phyloP scores from a whole-genome alignment of 73 alveolate species.

The Halteria grandinella region DNA sequence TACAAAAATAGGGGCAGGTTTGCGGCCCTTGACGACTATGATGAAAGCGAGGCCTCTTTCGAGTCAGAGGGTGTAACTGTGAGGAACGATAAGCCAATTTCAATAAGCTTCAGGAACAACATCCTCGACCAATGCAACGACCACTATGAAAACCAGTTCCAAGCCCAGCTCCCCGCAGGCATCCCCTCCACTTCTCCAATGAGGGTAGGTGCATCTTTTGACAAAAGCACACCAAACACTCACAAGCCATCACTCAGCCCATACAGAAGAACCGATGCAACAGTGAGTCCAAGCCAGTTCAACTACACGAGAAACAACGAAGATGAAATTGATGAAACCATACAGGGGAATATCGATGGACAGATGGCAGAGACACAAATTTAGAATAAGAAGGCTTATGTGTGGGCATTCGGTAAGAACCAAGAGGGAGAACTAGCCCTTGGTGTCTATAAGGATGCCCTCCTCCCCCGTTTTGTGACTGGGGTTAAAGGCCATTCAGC shows the following conservation, averaged over 20 bases:
- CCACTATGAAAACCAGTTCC: constrained; percentile 17
- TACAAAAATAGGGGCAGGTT: not conserved
- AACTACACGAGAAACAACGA: not conserved
- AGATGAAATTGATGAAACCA: constrained; percentile 33
- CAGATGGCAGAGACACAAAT: constrained; percentile 3
- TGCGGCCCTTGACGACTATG: too few species aligned
- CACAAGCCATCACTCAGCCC: constrained; percentile 11
- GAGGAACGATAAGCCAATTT: not conserved
- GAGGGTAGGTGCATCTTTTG: not conserved
- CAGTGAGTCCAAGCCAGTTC: constrained; percentile 29
- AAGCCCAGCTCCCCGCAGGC: not conserved
- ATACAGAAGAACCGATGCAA: not conserved
- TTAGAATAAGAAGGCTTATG: constrained; percentile 59
- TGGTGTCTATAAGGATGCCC: constrained; percentile 76
- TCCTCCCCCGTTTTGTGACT: constrained; percentile 83
- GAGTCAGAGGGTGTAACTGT: too few species aligned
- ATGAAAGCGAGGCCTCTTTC: too few species aligned
- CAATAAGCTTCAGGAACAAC: constrained; percentile 10
- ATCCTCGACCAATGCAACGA: not conserved
- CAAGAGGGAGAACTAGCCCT: constrained; percentile 95
- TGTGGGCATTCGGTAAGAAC: constrained; percentile 97
- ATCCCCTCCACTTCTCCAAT: not conserved
- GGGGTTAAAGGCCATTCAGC: constrained; percentile 77
- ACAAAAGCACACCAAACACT: not conserved
- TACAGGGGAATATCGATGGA: constrained; percentile 37